phyloP scores from a whole-genome alignment of 345 rosid species.

The Cardamine occulta region DNA sequence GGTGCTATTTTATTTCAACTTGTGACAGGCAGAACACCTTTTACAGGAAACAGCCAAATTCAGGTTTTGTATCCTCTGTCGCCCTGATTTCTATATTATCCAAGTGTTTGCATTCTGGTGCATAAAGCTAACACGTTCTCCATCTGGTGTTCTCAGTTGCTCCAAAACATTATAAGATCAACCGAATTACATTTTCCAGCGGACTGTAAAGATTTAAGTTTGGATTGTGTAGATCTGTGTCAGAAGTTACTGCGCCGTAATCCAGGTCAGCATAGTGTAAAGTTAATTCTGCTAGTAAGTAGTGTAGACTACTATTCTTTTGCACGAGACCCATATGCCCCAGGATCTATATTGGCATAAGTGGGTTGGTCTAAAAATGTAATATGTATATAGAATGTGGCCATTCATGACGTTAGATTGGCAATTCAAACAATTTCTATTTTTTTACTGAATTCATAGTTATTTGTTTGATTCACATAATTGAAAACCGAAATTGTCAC shows the following conservation, averaged over 20 bases:
- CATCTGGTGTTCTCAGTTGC: slow-evolving; percentile 65
- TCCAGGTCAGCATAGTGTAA: slow-evolving; percentile 69
- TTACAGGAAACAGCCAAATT: slow-evolving; percentile 84
- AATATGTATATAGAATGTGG: neutral
- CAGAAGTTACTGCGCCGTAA: slow-evolving; percentile 80
- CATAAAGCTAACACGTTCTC: slow-evolving; percentile 22
- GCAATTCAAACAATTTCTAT: neutral
- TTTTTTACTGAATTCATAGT: neutral
- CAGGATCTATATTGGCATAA: neutral
- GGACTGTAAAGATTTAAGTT: slow-evolving; percentile 60
- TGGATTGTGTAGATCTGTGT: slow-evolving; percentile 84
- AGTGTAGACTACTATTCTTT: slow-evolving; percentile 6
- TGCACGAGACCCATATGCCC: slow-evolving; percentile 21
- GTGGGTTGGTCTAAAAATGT: slow-evolving; percentile 22
- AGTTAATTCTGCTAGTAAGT: neutral
- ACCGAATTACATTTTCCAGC: slow-evolving; percentile 78
- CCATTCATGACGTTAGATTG: slow-evolving; percentile 5
- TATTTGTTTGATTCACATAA: slow-evolving; percentile 10
- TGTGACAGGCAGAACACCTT: slow-evolving; percentile 92
- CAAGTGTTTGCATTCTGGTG: slow-evolving; percentile 15
- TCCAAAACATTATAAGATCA: slow-evolving; percentile 84
- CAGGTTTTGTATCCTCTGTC: slow-evolving; percentile 57
- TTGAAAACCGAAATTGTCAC: neutral
- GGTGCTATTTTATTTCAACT: slow-evolving; percentile 97
- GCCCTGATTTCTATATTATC: neutral